A percentile compares a stretch with the other conserved stretches of the same genome.
These are phyloP conservation scores for Hyaloscypha hepaticicola DNA, from an alignment of 495 filamentous ascomycete genomes.

Conservation along the genomic window DNA sequence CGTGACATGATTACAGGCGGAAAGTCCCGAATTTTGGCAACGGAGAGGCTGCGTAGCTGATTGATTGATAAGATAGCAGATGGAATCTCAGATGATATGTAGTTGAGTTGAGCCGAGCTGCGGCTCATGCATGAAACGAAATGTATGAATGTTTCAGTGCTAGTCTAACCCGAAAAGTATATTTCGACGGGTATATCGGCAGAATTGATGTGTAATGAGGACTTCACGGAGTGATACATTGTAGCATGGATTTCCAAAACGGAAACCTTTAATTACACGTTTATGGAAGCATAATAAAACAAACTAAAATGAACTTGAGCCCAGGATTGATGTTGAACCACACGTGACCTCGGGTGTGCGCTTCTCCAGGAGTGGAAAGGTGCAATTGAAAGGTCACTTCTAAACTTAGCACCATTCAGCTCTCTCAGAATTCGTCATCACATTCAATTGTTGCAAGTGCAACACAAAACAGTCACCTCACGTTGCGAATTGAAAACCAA, in stretches of 20 bases:
- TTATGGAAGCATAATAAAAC: no score
- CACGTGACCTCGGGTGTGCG: no score
- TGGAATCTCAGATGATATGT: neutral
- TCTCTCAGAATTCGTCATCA: no score
- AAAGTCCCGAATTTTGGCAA: neutral
- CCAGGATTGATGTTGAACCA: no score
- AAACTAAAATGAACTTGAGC: no score
- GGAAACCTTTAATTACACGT: no score
- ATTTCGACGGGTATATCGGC: neutral
- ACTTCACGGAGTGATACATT: no score
- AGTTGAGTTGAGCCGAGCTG: neutral
- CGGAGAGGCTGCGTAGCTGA: neutral
- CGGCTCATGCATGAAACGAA: neutral
- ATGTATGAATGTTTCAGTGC: neutral
- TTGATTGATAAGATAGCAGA: neutral
- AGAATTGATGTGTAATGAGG: neutral
- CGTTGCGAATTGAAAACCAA: neutral
- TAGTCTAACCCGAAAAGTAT: neutral
- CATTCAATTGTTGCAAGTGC: neutral
- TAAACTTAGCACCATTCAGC: no score
- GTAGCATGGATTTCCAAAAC: no score
- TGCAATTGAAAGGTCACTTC: no score
- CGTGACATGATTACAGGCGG: conserved; percentile 30
- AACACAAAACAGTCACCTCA: neutral
- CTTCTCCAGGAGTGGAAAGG: no score